Conservation (phyloP, 179 eudicot species). For the Beta macrorhiza region DNA sequence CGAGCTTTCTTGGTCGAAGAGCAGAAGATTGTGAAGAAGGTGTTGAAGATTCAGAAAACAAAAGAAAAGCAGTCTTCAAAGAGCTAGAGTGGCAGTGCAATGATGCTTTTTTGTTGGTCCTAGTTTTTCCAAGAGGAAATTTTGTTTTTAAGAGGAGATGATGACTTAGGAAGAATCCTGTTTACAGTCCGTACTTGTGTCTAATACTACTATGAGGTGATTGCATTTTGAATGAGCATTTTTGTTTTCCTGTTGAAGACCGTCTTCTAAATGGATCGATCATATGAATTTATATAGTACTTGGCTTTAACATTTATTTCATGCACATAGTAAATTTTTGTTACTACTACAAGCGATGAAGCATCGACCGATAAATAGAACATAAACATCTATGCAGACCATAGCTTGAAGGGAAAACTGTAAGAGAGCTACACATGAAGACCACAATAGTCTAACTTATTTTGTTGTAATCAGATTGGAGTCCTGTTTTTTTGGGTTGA, state of each 20-base stretch:
- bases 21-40: constrained; percentile 86
- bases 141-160: constrained; percentile 20
- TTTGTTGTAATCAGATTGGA: no score
- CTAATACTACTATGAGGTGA: constrained; percentile 22
- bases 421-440: no score
- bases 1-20: constrained; percentile 73
- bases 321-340: neutral
- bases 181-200: constrained; percentile 26
- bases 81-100: constrained; percentile 10
- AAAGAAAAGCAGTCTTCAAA: constrained; percentile 54
- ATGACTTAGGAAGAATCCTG: constrained; percentile 23
- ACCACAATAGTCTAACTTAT: no score
- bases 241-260: constrained; percentile 22
- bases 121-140: constrained; percentile 19
- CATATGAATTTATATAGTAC: neutral
- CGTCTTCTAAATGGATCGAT: neutral
- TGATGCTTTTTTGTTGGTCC: neutral
- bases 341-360: neutral
- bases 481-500: no score
- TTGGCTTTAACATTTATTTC: neutral
- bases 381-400: no score
- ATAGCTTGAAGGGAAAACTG: no score
- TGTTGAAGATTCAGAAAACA: constrained; percentile 71
- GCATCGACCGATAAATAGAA: no score
- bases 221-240: constrained; percentile 31